A percentile compares a stretch with the other conserved stretches of the same genome.
phyloP scores from a whole-genome alignment of 2,329 filamentous ascomycete genomes.

The Phyllosticta citriasiana region DNA sequence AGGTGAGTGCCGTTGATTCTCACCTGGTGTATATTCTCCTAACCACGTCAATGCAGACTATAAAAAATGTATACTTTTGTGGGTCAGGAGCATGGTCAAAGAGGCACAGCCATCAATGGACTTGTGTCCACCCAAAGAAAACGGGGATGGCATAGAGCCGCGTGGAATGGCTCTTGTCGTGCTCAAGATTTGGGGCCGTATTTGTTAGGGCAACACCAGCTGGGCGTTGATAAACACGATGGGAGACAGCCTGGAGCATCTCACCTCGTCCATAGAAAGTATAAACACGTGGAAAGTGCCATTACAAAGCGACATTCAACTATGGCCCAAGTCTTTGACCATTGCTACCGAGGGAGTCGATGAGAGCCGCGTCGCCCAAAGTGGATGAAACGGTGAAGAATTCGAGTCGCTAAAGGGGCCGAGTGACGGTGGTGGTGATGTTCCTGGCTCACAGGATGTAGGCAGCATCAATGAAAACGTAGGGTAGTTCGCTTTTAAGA shows the following conservation, averaged over 20 bases:
- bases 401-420: no score
- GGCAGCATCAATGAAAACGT: no score
- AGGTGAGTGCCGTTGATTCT: constrained; percentile 10
- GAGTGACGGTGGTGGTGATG: no score
- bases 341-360: no score
- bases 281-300: background rate
- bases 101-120: constrained; percentile 32
- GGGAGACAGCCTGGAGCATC: constrained; percentile 28
- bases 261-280: background rate
- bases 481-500: background rate
- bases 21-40: background rate
- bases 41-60: constrained; percentile 12
- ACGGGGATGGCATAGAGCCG: constrained; percentile 19
- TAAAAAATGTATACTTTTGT: constrained; percentile 38
- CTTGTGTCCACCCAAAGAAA: constrained; percentile 11
- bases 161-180: constrained; percentile 30
- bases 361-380: no score
- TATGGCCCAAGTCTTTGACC: no score
- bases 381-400: no score
- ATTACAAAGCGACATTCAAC: background rate
- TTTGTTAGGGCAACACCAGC: constrained; percentile 40
- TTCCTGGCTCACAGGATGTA: background rate
- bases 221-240: constrained; percentile 41
- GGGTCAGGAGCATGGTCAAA: constrained; percentile 38
- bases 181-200: constrained; percentile 37